A percentile compares a stretch with the other conserved stretches of the same genome.
Evolutionary conservation across 306 rosid species (phyloP).

Genomic region (Vigna reflexopilosa): DNA sequence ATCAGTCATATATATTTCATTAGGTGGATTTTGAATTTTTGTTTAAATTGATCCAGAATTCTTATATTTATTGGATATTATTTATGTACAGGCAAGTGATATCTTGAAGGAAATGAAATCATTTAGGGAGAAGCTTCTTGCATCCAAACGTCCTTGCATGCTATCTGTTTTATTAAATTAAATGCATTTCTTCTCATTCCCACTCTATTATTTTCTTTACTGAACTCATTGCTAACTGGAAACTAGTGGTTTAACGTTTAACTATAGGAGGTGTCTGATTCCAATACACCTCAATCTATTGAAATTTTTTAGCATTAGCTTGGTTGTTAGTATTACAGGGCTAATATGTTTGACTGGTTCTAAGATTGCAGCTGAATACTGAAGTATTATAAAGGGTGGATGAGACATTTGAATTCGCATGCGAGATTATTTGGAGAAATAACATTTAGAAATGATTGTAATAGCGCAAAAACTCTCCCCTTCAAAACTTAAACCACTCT

Average conservation of each 20-base stretch:
- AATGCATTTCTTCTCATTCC: background rate
- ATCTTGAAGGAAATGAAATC: too few relatives aligned
- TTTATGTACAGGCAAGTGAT: too few relatives aligned
- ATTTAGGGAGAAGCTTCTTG: too few relatives aligned
- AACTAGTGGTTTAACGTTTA: background rate
- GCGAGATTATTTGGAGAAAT: background rate
- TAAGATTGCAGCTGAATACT: constrained; percentile 32
- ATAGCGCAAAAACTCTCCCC: constrained; percentile 49
- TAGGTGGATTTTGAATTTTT: too few relatives aligned
- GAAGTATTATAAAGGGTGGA: background rate
- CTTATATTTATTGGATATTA: too few relatives aligned
- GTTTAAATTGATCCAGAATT: too few relatives aligned
- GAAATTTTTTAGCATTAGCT: too few relatives aligned
- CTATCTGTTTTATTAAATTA: constrained; percentile 4
- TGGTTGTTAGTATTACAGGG: too few relatives aligned
- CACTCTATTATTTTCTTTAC: background rate
- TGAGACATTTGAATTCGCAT: too few relatives aligned
- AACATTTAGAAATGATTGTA: constrained; percentile 44
- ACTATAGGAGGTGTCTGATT: too few relatives aligned
- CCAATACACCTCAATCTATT: too few relatives aligned
- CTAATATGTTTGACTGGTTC: constrained; percentile 19
- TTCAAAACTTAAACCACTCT: constrained; percentile 49
- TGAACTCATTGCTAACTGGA: background rate
- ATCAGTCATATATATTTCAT: too few relatives aligned
- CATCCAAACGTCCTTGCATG: background rate